Base-by-base conservation (phyloP, 2,329 filamentous ascomycete species). In the Colletotrichum coccodes region DNA sequence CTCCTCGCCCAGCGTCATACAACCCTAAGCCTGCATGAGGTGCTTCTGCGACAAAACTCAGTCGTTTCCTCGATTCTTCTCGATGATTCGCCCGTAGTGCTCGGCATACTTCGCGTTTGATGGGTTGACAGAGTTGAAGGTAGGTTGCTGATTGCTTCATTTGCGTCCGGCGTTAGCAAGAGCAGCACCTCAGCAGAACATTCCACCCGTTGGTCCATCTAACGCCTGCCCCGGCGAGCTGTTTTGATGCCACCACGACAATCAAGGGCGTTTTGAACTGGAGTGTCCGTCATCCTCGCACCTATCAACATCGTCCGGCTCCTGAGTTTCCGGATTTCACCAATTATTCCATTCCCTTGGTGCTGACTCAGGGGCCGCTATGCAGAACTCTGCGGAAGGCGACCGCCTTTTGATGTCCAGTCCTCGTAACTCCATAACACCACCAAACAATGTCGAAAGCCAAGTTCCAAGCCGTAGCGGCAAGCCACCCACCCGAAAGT, bases 361-460 rank as follows among this genome's bases (percentile, higher is more conserved):
- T 18, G 42, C 66, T 60, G 66, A 69, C 49, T 69, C 66, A 38
- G 49, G 56, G 32, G 26, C 8, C 42, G 38, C 42, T 36, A 36
- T 23, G 50, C 34, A 49, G 16, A 26, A 42, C 49, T 49, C 28
- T 50, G 42, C n/a, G 30, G 28, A 42, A 36, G 42, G 26, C 49
- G 44, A 60, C 38, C 38, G 38, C 40, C n/a, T 64, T 53, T 59
- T 34, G n/a, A 38, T 66, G 23, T 42, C 53, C 36, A 30, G 12
- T 21, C 61, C 61, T 34, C 34, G 14, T 44, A 66, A 66, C 66
- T 65, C 66, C 66, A 46, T 69, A 60, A 69, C 66, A 46, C 66
- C 66, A 34, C 26, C 28, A 56, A 49, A 60, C 57, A 66, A 56
- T 50, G 56, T 38, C 36, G 21, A 68, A 47, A 50, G 36, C 42